phyloP scores from a whole-genome alignment of 495 filamentous ascomycete genomes.

The Pyronema omphalodes region DNA sequence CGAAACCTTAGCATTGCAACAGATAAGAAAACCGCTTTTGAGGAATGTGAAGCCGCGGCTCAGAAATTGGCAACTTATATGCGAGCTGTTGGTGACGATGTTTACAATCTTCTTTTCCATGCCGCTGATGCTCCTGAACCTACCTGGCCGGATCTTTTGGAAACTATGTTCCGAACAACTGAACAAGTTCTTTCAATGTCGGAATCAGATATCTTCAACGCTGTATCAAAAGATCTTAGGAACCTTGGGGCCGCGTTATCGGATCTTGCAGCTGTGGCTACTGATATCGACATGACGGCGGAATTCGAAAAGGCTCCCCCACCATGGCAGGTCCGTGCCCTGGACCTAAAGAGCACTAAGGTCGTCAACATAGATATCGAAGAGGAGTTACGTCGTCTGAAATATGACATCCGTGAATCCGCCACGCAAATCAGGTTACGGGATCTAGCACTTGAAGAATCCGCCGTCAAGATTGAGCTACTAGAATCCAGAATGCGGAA shows the following conservation, averaged over 20 bases:
- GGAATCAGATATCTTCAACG: slow-evolving; percentile 45
- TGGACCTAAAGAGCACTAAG: slow-evolving; percentile 60
- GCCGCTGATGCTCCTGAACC: slow-evolving; percentile 38
- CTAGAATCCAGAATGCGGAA: slow-evolving; percentile 68
- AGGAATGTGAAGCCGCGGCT: slow-evolving; percentile 42
- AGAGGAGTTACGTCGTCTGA: slow-evolving; percentile 53
- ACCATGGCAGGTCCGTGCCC: slow-evolving; percentile 71
- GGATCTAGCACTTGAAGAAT: slow-evolving; percentile 50
- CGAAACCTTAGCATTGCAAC: slow-evolving; percentile 56
- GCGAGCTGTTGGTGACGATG: slow-evolving; percentile 44
- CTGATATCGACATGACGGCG: slow-evolving; percentile 56
- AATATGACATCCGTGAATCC: slow-evolving; percentile 51
- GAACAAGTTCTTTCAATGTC: slow-evolving; percentile 30
- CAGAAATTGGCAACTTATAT: slow-evolving; percentile 49
- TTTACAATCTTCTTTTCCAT: slow-evolving; percentile 47
- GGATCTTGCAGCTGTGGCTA: slow-evolving; percentile 53
- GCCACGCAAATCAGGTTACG: slow-evolving; percentile 43
- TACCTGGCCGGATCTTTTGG: slow-evolving; percentile 45
- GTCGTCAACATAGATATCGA: slow-evolving; percentile 62
- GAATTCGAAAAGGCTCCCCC: slow-evolving; percentile 56
- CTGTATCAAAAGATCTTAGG: slow-evolving; percentile 48
- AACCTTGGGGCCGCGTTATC: slow-evolving; percentile 43
- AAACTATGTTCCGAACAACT: slow-evolving; percentile 40
- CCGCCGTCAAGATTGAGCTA: slow-evolving; percentile 77
- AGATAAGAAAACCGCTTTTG: slow-evolving; percentile 37